Evolutionary conservation across 1,139 yeast species (phyloP).

Genomic region (Debaryomyces nepalensis): DNA sequence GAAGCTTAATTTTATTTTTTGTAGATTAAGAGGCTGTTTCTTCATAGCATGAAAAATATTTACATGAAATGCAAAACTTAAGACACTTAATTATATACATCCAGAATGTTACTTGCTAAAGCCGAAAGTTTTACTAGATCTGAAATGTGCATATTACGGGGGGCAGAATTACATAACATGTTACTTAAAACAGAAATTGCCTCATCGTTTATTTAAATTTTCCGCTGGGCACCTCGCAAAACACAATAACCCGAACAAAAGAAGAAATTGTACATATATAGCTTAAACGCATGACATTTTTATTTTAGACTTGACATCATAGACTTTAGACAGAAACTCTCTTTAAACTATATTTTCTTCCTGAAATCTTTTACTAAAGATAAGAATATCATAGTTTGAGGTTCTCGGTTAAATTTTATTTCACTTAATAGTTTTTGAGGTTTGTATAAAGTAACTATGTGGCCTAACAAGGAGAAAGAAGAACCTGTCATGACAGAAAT

Average conservation of each 20-base stretch:
- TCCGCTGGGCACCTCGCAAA: slow-evolving; percentile 1
- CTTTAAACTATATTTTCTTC: too few species aligned
- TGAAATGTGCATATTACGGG: neutral
- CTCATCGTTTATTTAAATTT: neutral
- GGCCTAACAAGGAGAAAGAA: slow-evolving; percentile 1
- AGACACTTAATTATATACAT: too few species aligned
- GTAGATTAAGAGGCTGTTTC: too few species aligned
- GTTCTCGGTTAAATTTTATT: too few species aligned
- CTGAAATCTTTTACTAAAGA: too few species aligned
- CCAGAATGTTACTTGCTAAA: neutral
- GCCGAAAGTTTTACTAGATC: neutral
- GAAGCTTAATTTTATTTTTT: too few species aligned
- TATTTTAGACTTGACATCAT: too few species aligned
- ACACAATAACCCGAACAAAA: neutral
- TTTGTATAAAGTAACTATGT: slow-evolving; percentile 10
- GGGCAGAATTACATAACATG: neutral
- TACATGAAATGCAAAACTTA: too few species aligned
- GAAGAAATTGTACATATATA: neutral
- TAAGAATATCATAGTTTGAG: too few species aligned
- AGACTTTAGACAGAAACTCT: too few species aligned
- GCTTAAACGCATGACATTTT: neutral
- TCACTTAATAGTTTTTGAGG: too few species aligned
- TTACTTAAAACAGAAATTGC: neutral
- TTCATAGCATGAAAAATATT: too few species aligned
- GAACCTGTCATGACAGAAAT: neutral